Evolutionary conservation across 2,329 filamentous ascomycete species (phyloP).

Genomic region (Tolypocladium guangdongense): DNA sequence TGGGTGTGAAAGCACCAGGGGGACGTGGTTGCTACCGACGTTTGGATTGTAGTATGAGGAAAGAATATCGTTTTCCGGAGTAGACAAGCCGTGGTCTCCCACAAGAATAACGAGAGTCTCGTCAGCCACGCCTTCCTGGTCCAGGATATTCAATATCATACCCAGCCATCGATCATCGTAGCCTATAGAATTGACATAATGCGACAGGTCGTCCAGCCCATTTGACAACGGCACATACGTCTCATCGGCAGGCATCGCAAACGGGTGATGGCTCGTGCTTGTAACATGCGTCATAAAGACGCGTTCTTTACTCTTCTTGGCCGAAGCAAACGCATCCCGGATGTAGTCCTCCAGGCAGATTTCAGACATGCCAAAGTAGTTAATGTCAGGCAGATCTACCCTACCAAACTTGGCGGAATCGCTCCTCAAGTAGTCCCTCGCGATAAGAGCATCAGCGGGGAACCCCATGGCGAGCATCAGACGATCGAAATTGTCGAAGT

Average conservation of each 20-base stretch:
- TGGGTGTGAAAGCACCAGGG: conserved; percentile 21
- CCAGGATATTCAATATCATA: conserved; percentile 17
- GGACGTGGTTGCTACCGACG: conserved; percentile 21
- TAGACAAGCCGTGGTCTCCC: conserved; percentile 22
- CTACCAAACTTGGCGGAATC: conserved; percentile 16
- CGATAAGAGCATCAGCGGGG: conserved; percentile 11
- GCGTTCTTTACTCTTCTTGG: conserved; percentile 17
- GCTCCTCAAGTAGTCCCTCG: conserved; percentile 18
- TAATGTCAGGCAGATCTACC: conserved; percentile 17
- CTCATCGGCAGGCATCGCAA: conserved; percentile 17
- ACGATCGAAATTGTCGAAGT: conserved; percentile 18
- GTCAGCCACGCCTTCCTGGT: conserved; percentile 19
- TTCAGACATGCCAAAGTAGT: conserved; percentile 23
- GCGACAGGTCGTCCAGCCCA: conserved; percentile 18
- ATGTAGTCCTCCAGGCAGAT: conserved; percentile 20
- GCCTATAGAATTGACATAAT: conserved; percentile 21
- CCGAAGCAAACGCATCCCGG: conserved; percentile 18
- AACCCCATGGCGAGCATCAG: conserved; percentile 19
- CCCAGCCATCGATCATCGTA: conserved; percentile 22
- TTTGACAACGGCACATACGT: conserved; percentile 14
- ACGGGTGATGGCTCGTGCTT: conserved; percentile 23
- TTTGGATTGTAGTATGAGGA: conserved; percentile 22
- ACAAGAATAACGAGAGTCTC: conserved; percentile 21
- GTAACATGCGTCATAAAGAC: conserved; percentile 23
- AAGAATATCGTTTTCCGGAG: conserved; percentile 18